These are phyloP conservation scores for Vigna hirtella DNA, from an alignment of 306 rosid species.

Conservation along the genomic window DNA sequence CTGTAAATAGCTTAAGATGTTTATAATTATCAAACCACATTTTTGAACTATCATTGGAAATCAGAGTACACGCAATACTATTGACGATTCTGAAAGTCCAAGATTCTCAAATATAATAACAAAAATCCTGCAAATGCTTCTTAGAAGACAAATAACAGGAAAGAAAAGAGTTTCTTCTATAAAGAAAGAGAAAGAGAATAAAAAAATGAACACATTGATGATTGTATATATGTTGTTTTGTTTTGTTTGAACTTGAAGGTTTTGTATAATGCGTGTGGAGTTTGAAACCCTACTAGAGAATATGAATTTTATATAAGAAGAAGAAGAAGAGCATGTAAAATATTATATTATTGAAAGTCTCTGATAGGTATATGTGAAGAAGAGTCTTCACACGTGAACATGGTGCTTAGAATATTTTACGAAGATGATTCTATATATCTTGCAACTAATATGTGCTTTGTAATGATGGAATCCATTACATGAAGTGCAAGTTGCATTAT, in stretches of 20 bases:
- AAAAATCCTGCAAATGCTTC: background rate
- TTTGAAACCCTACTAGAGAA: too few species aligned
- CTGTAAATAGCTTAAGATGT: too few species aligned
- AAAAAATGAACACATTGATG: conserved; percentile 1
- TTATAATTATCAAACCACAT: too few species aligned
- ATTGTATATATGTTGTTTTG: background rate
- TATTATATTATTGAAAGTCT: conserved; percentile 26
- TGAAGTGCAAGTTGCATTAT: conserved; percentile 39
- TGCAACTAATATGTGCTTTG: conserved; percentile 39
- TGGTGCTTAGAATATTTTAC: conserved; percentile 38
- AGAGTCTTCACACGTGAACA: conserved; percentile 42
- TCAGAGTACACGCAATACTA: too few species aligned
- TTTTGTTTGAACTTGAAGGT: too few species aligned
- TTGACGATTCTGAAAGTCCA: background rate
- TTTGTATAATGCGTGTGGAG: too few species aligned
- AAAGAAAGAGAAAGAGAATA: background rate
- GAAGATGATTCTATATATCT: conserved; percentile 34
- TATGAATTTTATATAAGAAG: too few species aligned
- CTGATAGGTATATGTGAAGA: conserved; percentile 39
- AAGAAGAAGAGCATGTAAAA: background rate
- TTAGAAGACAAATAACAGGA: background rate
- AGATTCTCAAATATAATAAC: too few species aligned
- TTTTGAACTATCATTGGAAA: too few species aligned
- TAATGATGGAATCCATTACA: conserved; percentile 53
- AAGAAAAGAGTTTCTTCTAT: background rate